Percentiles rank a stretch among this genome's conserved stretches.
These are phyloP conservation scores for Aspergillus chevalieri DNA, from an alignment of 2,329 filamentous ascomycete genomes.

Conservation along the genomic window DNA sequence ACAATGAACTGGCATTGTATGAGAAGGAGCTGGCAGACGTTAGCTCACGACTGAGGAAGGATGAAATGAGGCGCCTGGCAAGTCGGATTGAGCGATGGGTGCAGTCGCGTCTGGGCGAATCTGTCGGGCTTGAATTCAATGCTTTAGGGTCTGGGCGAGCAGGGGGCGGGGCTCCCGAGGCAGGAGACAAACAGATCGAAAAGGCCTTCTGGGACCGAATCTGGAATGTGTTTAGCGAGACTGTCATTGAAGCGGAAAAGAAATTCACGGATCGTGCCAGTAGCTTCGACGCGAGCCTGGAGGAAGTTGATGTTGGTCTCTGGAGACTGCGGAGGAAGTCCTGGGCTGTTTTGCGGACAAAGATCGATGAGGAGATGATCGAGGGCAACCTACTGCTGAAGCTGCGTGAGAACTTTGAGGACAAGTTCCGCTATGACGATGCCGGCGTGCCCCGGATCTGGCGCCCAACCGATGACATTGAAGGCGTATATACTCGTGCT, in stretches of 20 bases:
- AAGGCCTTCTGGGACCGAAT: slow-evolving; percentile 94
- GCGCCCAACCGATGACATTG: slow-evolving; percentile 94
- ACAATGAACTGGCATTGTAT: slow-evolving; percentile 70
- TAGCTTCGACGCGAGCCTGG: slow-evolving; percentile 86
- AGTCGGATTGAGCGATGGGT: slow-evolving; percentile 93
- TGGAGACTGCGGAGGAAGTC: slow-evolving; percentile 92
- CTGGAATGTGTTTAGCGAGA: slow-evolving; percentile 76
- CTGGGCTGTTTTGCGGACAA: slow-evolving; percentile 82
- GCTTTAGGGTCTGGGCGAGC: slow-evolving; percentile 83
- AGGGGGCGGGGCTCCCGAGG: slow-evolving; percentile 72
- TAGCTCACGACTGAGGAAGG: slow-evolving; percentile 75
- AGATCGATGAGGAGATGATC: slow-evolving; percentile 96
- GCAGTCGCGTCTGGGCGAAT: slow-evolving; percentile 76
- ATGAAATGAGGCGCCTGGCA: slow-evolving; percentile 91
- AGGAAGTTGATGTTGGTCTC: slow-evolving; percentile 85
- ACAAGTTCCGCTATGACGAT: slow-evolving; percentile 98
- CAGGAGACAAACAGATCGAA: slow-evolving; percentile 68
- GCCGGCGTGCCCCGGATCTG: slow-evolving; percentile 91
- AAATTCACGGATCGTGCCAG: slow-evolving; percentile 82
- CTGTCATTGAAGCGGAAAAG: slow-evolving; percentile 76
- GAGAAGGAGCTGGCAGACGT: slow-evolving; percentile 89
- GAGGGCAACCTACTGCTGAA: slow-evolving; percentile 95
- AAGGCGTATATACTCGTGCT: slow-evolving; percentile 86
- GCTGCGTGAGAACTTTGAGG: slow-evolving; percentile 95
- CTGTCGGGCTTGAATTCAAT: slow-evolving; percentile 90